Evolutionary conservation across 1,284 basidiomycete species (phyloP), one percentile per base, ranked within the genome.

Genomic region (Apiotrichum gracile): DNA sequence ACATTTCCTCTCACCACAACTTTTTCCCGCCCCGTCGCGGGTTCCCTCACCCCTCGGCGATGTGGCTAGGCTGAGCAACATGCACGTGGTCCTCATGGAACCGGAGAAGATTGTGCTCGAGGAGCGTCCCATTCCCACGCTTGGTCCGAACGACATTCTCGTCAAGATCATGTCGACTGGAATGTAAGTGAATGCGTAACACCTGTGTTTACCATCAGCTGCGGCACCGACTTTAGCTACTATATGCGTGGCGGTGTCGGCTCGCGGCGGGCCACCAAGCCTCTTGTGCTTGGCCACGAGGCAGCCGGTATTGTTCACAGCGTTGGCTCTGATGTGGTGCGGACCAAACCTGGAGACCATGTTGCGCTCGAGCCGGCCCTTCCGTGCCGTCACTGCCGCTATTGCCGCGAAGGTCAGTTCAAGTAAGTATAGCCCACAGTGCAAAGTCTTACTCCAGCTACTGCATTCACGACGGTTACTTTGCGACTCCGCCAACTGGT

Each of bases 331-430:
- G 33, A 54, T 34, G 58, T 69, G 52, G n/a, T 35, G 2, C 39
- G 52, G 50, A 16, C 71, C 43, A 51, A 60, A 19, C 56, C 69
- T 14, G 74, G 74, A 8, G 65, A 72, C 49, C 62, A 66, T 3
- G 71, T 76, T 8, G 75, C 73, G 2, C 67, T 76, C 27, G 75
- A 76, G 56, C 69, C 74, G 0, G 73, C 72, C 1, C 52, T 70
- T 1, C 68, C 68, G 52, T 76, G 75, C 61, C 62, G 63, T 13
- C 51, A 51, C 10, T 76, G 75, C 60, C 60, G 61, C 7, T 64
- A 68, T 42, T 76, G 75, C 59, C 60, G 61, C 10, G 27, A 27
- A 10, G 58, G 58, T 4, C 48, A 55, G 45, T 53, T 46, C 48
- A 54, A 64, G 57, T 55, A 4, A 46, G 50, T 38, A 12, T 25